A percentile compares a stretch with the other conserved stretches of the same genome.
Evolutionary conservation across 192 early-diverging fungal genomes (phyloP).

Genomic region (Backusella tuberculispora): DNA sequence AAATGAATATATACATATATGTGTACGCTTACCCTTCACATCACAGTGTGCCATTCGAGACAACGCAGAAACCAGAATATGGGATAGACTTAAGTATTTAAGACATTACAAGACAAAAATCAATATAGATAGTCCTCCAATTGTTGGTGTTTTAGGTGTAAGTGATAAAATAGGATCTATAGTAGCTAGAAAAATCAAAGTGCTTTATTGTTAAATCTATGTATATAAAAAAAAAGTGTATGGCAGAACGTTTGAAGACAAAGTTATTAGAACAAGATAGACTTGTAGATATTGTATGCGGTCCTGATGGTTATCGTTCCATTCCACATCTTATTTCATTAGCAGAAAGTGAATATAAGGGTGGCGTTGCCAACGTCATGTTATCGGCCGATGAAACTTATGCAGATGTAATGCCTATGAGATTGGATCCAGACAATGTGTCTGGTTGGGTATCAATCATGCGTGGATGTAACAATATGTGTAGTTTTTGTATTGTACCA

Average conservation of each 20-base stretch:
- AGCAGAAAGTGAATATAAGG: slow-evolving; percentile 58
- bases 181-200: neutral
- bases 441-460: slow-evolving; percentile 76
- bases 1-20: neutral
- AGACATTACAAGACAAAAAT: slow-evolving; percentile 61
- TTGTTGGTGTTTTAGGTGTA: slow-evolving; percentile 76
- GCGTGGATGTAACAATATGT: slow-evolving; percentile 87
- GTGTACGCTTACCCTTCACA: neutral
- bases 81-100: slow-evolving; percentile 63
- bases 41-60: slow-evolving; percentile 73
- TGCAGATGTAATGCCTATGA: slow-evolving; percentile 75
- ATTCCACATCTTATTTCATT: slow-evolving; percentile 74
- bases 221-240: slow-evolving; percentile 60
- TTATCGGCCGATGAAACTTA: slow-evolving; percentile 82
- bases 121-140: slow-evolving; percentile 55
- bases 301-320: slow-evolving; percentile 77
- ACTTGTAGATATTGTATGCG: slow-evolving; percentile 78
- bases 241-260: slow-evolving; percentile 78
- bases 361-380: slow-evolving; percentile 79
- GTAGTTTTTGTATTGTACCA: slow-evolving; percentile 79
- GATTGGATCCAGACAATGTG: slow-evolving; percentile 64
- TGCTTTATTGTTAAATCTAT: neutral
- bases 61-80: slow-evolving; percentile 75
- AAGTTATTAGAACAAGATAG: slow-evolving; percentile 69
- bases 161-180: neutral